phyloP scores from a whole-genome alignment of 768 basidiomycete species.

The Boletellus ananas region DNA sequence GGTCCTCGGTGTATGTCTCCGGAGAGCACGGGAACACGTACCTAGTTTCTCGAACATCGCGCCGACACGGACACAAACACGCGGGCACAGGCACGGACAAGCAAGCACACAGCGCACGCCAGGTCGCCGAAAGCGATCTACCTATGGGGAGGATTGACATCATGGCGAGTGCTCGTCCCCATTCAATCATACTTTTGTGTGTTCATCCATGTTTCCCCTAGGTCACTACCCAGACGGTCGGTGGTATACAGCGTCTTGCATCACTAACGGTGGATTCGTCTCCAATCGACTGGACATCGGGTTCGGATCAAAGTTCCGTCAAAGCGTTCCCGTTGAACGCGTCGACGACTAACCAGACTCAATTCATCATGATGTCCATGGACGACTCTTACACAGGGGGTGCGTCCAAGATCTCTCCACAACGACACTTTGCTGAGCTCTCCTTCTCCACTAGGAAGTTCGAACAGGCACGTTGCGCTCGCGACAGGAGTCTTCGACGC shows the following conservation, averaged over 20 bases:
- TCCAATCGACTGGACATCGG: constrained; percentile 27
- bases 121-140: constrained; percentile 15
- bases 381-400: constrained; percentile 9
- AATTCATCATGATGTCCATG: constrained; percentile 38
- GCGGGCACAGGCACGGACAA: background rate
- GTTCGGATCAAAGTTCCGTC: constrained; percentile 24
- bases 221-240: constrained; percentile 4
- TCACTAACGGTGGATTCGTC: constrained; percentile 21
- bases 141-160: constrained; percentile 47
- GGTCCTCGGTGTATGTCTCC: constrained; percentile 22
- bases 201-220: background rate
- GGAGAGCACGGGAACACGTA: constrained; percentile 28
- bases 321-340: constrained; percentile 44
- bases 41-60: constrained; percentile 16
- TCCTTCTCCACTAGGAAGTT: constrained; percentile 1
- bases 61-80: background rate
- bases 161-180: constrained; percentile 35
- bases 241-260: constrained; percentile 14
- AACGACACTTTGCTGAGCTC: background rate
- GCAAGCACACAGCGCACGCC: constrained; percentile 4
- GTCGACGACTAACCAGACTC: constrained; percentile 44
- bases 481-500: constrained; percentile 43
- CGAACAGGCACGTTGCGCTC: constrained; percentile 38
- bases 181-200: constrained; percentile 5
- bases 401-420: constrained; percentile 4